Evolutionary conservation across 2,329 filamentous ascomycete species (phyloP).

Genomic region (Hypoxylon sp.): DNA sequence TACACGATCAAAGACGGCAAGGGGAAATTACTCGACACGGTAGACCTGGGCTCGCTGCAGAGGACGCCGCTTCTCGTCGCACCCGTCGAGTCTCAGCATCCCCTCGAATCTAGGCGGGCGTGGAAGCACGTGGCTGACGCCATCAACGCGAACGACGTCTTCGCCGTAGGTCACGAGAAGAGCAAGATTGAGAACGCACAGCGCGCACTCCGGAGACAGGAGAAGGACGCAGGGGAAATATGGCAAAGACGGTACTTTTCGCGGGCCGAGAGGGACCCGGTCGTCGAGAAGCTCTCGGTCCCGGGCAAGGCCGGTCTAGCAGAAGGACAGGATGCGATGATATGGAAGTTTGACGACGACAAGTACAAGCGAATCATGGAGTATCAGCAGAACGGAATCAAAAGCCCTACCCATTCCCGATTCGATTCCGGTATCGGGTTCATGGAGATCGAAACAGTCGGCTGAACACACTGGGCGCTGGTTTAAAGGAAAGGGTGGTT

Average conservation of each 20-base stretch:
- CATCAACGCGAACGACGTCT: slow-evolving; percentile 84
- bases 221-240: slow-evolving; percentile 32
- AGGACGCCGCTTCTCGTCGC: slow-evolving; percentile 75
- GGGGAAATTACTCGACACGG: slow-evolving; percentile 64
- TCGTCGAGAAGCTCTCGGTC: slow-evolving; percentile 30
- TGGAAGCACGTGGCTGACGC: slow-evolving; percentile 87
- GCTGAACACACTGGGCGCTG: background rate
- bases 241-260: slow-evolving; percentile 41
- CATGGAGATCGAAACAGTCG: slow-evolving; percentile 16
- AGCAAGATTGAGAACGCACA: slow-evolving; percentile 89
- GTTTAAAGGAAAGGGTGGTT: background rate
- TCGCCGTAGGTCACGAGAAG: slow-evolving; percentile 80
- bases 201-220: slow-evolving; percentile 51
- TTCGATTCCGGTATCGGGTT: slow-evolving; percentile 41
- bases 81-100: slow-evolving; percentile 80
- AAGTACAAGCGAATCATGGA: slow-evolving; percentile 35
- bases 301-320: slow-evolving; percentile 3
- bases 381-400: slow-evolving; percentile 26
- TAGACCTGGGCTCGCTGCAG: slow-evolving; percentile 64
- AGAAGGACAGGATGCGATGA: slow-evolving; percentile 21
- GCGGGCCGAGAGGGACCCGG: slow-evolving; percentile 24
- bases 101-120: slow-evolving; percentile 85
- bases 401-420: slow-evolving; percentile 38
- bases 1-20: slow-evolving; percentile 77
- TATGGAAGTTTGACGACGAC: slow-evolving; percentile 41